Base-by-base conservation (phyloP, 805 yeast species). In the Maudiozyma serrabonitensis region DNA sequence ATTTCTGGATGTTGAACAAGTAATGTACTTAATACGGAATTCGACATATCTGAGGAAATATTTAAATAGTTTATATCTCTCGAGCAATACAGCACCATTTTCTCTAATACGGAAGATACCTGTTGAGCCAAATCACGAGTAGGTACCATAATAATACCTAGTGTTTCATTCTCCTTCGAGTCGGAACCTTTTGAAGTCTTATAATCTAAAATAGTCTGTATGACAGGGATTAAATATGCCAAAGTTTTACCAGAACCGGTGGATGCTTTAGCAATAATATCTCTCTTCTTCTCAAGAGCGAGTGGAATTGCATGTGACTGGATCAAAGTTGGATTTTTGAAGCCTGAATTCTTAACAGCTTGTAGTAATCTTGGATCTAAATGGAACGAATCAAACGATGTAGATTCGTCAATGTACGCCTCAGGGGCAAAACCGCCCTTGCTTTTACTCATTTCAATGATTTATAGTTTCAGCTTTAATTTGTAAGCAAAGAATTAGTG, bases 221-320 rank as follows among this genome's bases (percentile, higher is more conserved):
- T 66, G 16, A 93, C 82, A 6, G 99, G 99, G 45, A 91, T 76
- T 54, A 84, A 69, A 63, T 91, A 91, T 1, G 97, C 95, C 11
- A 87, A 86, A 0, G 98, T 91, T 67, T 91, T 91, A 55, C 98
- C 98, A 8, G 96, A 85, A 4, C 99, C 99, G 0, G 99, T 91
- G 25, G 87, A 81, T 6, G 98, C 96, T 63, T 86, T 82, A 38
- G 97, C 97, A 44, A 91, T 84, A 54, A 91, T 84, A 64, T 91
- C 97, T 70, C 89, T 83, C 62, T 84, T 86, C 56, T 91, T 93
- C 55, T 87, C 85, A 47, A 93, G 69, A 0, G 99, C 96, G 46
- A 93, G 70, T 41, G 95, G 96, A 52, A 93, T 87, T n/a, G 96
- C 85, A 62, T 82, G 82, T 8, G 95, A 78, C 69, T 93, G 99